Evolutionary conservation across 805 yeast genomes (phyloP), one percentile per base, ranked within the genome.

Genomic region (Ogataea pignaliae): DNA sequence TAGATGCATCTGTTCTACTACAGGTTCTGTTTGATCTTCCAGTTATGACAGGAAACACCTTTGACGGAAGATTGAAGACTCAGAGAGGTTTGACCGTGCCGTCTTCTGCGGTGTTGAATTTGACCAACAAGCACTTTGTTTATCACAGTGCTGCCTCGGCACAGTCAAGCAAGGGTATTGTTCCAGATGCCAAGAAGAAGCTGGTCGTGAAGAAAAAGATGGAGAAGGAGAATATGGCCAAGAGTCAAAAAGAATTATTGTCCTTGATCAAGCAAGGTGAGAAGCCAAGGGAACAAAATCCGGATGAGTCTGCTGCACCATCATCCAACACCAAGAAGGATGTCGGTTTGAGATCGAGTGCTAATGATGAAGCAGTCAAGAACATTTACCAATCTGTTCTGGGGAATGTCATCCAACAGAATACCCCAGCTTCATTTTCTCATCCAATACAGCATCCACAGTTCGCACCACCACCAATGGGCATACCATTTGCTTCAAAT

Each of bases 41-140:
- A 34, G 71, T 91, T 44, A 71, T 89, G 41, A 85, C 93, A 38
- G 98, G 97, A 55, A 83, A 81, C 59, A 79, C 75, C 21, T 72
- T 93, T 68, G 86, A 81, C 53, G 96, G 95, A 5, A 79, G 87
- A 60, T 71, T 89, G 55, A 68, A 66, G 41, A 76, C 91, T 5
- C 85, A 81, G 55, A 81, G 99, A 58, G 99, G 98, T 15, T 65
- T 88, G 53, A 79, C 85, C 18, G 78, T 93, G 43, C 95, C 87
- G 51, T 81, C 95, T 0, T 80, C 91, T 0, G 73, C 87, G 43
- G 81, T 93, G 31, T 73, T 93, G 65, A 93, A 93, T 60, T 59
- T 91, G 40, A 73, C 91, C 4, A 68, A 78, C 55, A 77, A 76
- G 49, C 96, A 91, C 61, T 78, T 87, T 55, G 79, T 86, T 34